Conservation (phyloP, 805 yeast genomes). For the Candida namnaoensis region DNA sequence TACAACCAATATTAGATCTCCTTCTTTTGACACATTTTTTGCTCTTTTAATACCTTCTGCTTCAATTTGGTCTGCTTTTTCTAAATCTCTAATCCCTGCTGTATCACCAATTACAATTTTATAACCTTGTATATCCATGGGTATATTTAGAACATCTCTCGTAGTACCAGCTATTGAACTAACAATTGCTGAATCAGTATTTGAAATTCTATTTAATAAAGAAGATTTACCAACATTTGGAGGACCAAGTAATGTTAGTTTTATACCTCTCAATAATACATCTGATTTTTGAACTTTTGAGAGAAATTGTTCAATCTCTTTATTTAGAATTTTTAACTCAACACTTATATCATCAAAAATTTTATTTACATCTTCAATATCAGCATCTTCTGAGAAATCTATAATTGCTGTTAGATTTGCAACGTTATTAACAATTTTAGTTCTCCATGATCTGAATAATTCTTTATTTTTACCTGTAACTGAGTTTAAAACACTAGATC, state of each 20-base stretch:
- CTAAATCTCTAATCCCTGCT: constrained; percentile 68
- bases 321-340: too few species aligned
- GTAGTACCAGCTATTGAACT: constrained; percentile 93
- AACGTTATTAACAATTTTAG: constrained; percentile 48
- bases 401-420: constrained; percentile 82
- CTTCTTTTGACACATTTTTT: constrained; percentile 40
- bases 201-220: constrained; percentile 64
- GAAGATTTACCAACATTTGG: constrained; percentile 98
- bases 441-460: constrained; percentile 60
- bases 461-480: constrained; percentile 60
- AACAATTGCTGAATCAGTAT: constrained; percentile 82
- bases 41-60: constrained; percentile 79
- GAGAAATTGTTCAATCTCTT: constrained; percentile 17
- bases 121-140: constrained; percentile 74
- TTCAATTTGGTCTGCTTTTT: constrained; percentile 51
- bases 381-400: constrained; percentile 94
- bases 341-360: constrained; percentile 42
- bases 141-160: constrained; percentile 77
- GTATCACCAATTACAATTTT: constrained; percentile 85
- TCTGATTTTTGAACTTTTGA: constrained; percentile 46
- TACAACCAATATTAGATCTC: constrained; percentile 67
- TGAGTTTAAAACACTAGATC: constrained; percentile 64
- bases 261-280: constrained; percentile 64
- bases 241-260: constrained; percentile 71
- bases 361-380: constrained; percentile 52